phyloP scores from a whole-genome alignment of 768 basidiomycete genomes.

The Psilocybe subaeruginosa region DNA sequence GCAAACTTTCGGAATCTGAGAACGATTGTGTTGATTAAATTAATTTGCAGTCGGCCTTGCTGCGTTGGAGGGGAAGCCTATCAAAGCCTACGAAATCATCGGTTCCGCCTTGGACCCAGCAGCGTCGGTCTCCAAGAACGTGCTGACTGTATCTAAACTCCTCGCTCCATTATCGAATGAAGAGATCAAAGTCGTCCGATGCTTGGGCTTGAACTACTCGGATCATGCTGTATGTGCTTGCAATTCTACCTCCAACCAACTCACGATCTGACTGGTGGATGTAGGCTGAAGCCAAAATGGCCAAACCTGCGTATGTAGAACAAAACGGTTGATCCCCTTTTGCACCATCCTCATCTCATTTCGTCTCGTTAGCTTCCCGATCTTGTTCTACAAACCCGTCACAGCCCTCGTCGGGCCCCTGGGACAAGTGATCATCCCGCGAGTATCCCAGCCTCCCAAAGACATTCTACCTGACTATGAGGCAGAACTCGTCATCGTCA shows the following conservation, averaged over 20 bases:
- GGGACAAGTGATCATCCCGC: conserved; percentile 67
- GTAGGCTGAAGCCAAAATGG: conserved; percentile 68
- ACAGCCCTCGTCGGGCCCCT: conserved; percentile 72
- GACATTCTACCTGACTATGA: conserved; percentile 83
- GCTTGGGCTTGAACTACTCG: conserved; percentile 82
- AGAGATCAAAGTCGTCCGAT: conserved; percentile 71
- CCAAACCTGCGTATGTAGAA: conserved; percentile 59
- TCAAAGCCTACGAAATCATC: conserved; percentile 73
- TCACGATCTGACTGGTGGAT: conserved; percentile 3
- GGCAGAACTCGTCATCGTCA: conserved; percentile 79
- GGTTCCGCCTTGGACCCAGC: conserved; percentile 71
- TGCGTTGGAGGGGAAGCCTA: conserved; percentile 49
- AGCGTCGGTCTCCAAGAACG: conserved; percentile 61
- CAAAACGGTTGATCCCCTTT: background rate
- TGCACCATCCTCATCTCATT: background rate
- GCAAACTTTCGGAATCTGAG: background rate
- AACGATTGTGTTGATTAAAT: background rate
- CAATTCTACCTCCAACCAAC: background rate
- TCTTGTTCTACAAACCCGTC: conserved; percentile 81
- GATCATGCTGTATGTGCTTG: conserved; percentile 68
- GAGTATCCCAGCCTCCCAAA: conserved; percentile 67
- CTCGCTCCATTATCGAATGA: conserved; percentile 70
- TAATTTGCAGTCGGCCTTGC: conserved; percentile 58
- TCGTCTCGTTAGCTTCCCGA: conserved; percentile 52
- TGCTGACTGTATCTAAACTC: conserved; percentile 73